These are phyloP conservation scores for Pythium insidiosum DNA, from an alignment of 352 stramenopile genomes.

Conservation along the genomic window DNA sequence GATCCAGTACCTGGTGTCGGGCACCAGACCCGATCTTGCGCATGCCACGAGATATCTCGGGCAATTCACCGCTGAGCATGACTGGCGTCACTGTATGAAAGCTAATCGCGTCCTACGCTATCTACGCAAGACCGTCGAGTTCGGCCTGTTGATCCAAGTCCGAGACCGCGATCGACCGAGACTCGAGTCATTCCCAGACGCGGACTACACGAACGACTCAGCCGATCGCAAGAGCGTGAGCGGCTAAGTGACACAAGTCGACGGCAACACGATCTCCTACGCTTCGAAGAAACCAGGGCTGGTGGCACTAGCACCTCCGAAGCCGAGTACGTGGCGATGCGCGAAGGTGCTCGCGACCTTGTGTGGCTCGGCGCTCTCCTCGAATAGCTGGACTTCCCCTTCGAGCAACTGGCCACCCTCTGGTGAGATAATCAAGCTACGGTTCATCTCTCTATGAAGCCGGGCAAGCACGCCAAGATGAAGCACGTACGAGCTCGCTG, in stretches of 20 bases:
- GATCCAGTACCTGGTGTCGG: conserved; percentile 7
- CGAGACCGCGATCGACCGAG: not conserved
- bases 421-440: conserved; percentile 11
- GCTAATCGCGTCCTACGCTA: conserved; percentile 6
- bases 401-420: conserved; percentile 1
- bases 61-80: conserved; percentile 1
- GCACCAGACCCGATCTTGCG: conserved; percentile 13
- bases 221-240: conserved; percentile 11
- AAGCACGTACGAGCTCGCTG: conserved; percentile 21
- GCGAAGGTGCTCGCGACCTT: conserved; percentile 9
- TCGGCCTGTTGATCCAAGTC: not conserved
- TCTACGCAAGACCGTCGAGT: not conserved
- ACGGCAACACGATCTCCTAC: conserved; percentile 15
- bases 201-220: conserved; percentile 17
- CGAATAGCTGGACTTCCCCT: conserved; percentile 7
- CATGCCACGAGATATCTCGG: conserved; percentile 6
- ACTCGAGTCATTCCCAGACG: conserved; percentile 8
- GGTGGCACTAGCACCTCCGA: conserved; percentile 19
- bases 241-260: conserved; percentile 14
- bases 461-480: conserved; percentile 13
- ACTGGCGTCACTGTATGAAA: not conserved
- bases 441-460: conserved; percentile 11
- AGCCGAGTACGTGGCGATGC: conserved; percentile 18
- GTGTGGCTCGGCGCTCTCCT: conserved; percentile 11
- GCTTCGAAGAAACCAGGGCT: conserved; percentile 17